Evolutionary conservation across 352 stramenopile species (phyloP), one percentile per base, ranked within the genome.

Genomic region (Globisporangium recalcitrans): DNA sequence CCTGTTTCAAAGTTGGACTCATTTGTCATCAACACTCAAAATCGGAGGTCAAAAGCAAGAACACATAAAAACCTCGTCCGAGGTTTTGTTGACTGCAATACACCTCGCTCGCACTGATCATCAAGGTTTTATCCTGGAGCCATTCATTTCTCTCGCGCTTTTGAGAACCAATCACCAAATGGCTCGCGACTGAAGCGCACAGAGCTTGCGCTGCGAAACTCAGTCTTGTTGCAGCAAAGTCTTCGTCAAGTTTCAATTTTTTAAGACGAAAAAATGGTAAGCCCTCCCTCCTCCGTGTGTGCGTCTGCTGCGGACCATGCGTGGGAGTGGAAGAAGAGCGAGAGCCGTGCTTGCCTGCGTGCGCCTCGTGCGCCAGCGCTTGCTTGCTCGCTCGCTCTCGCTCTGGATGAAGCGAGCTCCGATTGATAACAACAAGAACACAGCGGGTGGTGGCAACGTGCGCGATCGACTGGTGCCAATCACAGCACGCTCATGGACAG

Each of bases 201-300:
- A n/a, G n/a, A n/a, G n/a, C n/a, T n/a, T n/a, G 14, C 49, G n/a
- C 47, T 40, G 27, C 51, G 65, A 65, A 70, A 60, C 67, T 16
- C 78, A 88, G 74, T 91, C 79, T 82, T 80, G 78, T 87, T 91
- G 79, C 79, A 75, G 76, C 78, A 69, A 70, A 71, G 79, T 84
- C 80, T 88, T 74, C 75, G 82, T 82, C 79, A 92, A 90, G 76
- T 88, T 88, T 86, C 76, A 86, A 86, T 87, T 87, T 84, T 84
- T 84, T 84, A 88, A 88, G 79, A 80, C 74, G 81, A 72, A 82
- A 92, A 87, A 78, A 91, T 92, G 82, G 82, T 92, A 89, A 68
- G 82, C 80, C 52, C 60, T 56, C 49, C 31, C 27, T 56, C 49
- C 49, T 36, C 54, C 48, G 16, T 5, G n/a, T n/a, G n/a, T n/a